A percentile compares a stretch with the other conserved stretches of the same genome.
These are phyloP conservation scores for Penicillium sp. DNA, from an alignment of 2,329 filamentous ascomycete genomes.

Conservation along the genomic window DNA sequence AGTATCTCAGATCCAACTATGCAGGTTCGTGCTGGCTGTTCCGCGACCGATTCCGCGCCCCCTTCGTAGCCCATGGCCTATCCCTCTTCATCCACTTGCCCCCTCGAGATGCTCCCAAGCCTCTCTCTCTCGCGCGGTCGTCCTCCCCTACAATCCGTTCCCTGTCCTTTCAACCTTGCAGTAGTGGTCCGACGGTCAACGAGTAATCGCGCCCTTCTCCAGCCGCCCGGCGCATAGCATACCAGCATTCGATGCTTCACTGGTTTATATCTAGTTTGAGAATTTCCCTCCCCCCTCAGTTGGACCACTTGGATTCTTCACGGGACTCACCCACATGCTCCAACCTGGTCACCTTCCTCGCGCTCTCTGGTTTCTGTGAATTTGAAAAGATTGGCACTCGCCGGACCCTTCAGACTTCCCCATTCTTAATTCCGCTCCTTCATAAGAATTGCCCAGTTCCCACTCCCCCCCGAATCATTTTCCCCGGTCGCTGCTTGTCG, in stretches of 20 bases:
- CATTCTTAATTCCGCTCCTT: constrained; percentile 1
- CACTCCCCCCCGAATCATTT: constrained; percentile 9
- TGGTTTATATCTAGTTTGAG: constrained; percentile 22
- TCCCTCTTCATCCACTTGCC: neutral
- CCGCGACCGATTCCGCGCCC: constrained; percentile 8
- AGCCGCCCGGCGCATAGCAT: constrained; percentile 17
- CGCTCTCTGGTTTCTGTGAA: neutral
- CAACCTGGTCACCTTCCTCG: constrained; percentile 17
- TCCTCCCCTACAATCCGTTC: no score
- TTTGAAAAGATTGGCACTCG: neutral
- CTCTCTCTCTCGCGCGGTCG: no score
- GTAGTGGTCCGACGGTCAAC: neutral
- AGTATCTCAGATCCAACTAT: constrained; percentile 24
- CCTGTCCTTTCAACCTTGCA: constrained; percentile 14
- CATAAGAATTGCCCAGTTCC: constrained; percentile 10
- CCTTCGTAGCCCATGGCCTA: neutral
- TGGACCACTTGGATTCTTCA: constrained; percentile 26
- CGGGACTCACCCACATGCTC: constrained; percentile 29
- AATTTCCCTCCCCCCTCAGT: constrained; percentile 13
- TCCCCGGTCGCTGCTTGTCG: constrained; percentile 8
- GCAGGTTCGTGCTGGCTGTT: constrained; percentile 12
- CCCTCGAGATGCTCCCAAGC: constrained; percentile 5
- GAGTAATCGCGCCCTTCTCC: constrained; percentile 1
- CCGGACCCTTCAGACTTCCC: no score
- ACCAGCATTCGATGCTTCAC: constrained; percentile 9